Evolutionary conservation across 495 filamentous ascomycete genomes (phyloP).

Genomic region (Tuber aestivum): DNA sequence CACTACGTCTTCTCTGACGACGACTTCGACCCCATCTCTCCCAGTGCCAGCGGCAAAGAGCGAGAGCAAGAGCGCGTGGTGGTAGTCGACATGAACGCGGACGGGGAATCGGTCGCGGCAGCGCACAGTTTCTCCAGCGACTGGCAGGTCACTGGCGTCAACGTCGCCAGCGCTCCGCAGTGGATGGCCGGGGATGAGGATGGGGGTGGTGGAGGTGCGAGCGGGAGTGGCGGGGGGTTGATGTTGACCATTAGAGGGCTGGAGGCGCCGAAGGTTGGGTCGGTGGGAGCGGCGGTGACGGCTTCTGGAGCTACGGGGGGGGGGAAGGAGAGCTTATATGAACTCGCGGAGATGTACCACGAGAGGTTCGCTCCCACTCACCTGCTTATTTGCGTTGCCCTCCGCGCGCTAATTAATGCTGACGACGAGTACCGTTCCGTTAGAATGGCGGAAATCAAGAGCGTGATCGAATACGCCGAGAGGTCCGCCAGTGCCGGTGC

Average conservation of each 20-base stretch:
- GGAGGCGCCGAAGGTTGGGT: constrained; percentile 37
- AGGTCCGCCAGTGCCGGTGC: not conserved
- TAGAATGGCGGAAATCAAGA: constrained; percentile 45
- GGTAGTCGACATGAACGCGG: constrained; percentile 51
- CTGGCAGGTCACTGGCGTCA: constrained; percentile 53
- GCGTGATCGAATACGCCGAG: constrained; percentile 47
- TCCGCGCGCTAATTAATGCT: not conserved
- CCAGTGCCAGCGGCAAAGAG: constrained; percentile 32
- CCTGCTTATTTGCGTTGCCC: not conserved
- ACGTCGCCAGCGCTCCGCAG: constrained; percentile 53
- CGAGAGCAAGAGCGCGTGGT: constrained; percentile 49
- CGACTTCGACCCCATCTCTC: constrained; percentile 59
- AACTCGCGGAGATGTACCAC: constrained; percentile 63
- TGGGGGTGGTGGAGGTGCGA: constrained; percentile 27
- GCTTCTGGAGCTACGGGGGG: constrained; percentile 39
- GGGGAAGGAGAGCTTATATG: constrained; percentile 46
- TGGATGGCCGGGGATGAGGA: constrained; percentile 50
- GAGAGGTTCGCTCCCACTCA: constrained; percentile 44
- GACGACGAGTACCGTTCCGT: not conserved
- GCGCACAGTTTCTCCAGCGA: constrained; percentile 51
- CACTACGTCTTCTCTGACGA: constrained; percentile 90
- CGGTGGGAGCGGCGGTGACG: not conserved
- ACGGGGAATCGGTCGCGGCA: constrained; percentile 47
- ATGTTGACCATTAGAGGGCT: constrained; percentile 67
- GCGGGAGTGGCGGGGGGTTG: constrained; percentile 44